Evolutionary conservation across 192 early-diverging fungal species (phyloP).

Genomic region (Geosiphon pyriformis): DNA sequence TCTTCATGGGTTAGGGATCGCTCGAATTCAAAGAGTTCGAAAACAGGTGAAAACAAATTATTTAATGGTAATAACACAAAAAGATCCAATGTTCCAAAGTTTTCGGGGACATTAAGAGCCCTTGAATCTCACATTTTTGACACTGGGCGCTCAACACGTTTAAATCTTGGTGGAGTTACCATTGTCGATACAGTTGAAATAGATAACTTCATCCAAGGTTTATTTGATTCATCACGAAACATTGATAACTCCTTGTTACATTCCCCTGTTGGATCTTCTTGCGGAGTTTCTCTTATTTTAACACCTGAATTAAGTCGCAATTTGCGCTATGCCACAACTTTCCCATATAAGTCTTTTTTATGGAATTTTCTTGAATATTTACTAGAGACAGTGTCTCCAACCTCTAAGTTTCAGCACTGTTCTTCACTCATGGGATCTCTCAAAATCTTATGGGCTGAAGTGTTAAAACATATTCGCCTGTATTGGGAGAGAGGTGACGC

Average conservation of each 20-base stretch:
- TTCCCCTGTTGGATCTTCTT: background rate
- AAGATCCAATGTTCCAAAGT: background rate
- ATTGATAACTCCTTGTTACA: background rate
- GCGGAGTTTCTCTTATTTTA: slow-evolving; percentile 26
- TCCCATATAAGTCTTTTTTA: slow-evolving; percentile 48
- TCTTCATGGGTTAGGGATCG: slow-evolving; percentile 43
- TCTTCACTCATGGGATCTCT: slow-evolving; percentile 60
- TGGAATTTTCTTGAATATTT: slow-evolving; percentile 48
- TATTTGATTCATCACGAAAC: slow-evolving; percentile 32
- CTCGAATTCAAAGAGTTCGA: slow-evolving; percentile 22
- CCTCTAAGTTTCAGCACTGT: slow-evolving; percentile 33
- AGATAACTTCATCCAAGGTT: slow-evolving; percentile 36
- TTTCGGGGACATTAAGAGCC: slow-evolving; percentile 18
- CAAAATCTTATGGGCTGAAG: slow-evolving; percentile 62
- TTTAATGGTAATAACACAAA: background rate
- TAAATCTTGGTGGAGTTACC: slow-evolving; percentile 16
- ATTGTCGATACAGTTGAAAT: slow-evolving; percentile 38
- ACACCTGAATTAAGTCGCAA: slow-evolving; percentile 38
- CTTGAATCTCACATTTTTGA: slow-evolving; percentile 17
- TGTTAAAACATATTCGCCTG: slow-evolving; percentile 53
- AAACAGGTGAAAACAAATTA: background rate
- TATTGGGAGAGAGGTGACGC: slow-evolving; percentile 56
- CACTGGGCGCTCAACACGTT: background rate
- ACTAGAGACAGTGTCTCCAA: slow-evolving; percentile 39
- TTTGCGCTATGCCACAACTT: slow-evolving; percentile 36